phyloP scores from a whole-genome alignment of 371 early-diverging fungal species.

The Mucor indicus region DNA sequence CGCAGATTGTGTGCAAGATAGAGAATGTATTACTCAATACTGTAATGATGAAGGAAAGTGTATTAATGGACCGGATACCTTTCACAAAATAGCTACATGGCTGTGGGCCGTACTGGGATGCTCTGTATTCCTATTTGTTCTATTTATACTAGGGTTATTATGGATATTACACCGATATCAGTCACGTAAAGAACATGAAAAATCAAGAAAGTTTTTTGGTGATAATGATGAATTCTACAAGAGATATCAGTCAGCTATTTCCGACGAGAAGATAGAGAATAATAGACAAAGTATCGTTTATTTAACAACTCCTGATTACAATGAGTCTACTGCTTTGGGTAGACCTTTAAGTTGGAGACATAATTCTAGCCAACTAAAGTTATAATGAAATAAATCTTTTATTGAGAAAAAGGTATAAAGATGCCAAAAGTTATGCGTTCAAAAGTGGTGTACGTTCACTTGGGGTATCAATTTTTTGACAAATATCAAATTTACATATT shows the following conservation, averaged over 20 bases:
- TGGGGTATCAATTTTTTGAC: conserved; percentile 28
- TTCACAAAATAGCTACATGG: conserved; percentile 21
- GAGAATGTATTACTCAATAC: conserved; percentile 15
- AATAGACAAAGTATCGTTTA: conserved; percentile 32
- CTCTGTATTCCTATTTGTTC: conserved; percentile 18
- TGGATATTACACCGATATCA: conserved; percentile 32
- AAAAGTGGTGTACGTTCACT: conserved; percentile 44
- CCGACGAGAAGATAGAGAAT: not conserved
- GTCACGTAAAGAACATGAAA: conserved; percentile 24
- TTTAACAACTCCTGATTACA: conserved; percentile 35
- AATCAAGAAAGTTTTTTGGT: conserved; percentile 20
- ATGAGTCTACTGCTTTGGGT: conserved; percentile 28
- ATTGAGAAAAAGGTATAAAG: not conserved
- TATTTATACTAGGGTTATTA: conserved; percentile 13
- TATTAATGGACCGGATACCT: conserved; percentile 12
- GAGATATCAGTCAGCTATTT: not conserved
- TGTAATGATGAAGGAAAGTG: conserved; percentile 16
- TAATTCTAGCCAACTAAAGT: conserved; percentile 5
- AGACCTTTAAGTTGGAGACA: conserved; percentile 20
- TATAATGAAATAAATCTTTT: too few species aligned
- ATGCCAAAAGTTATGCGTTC: conserved; percentile 18
- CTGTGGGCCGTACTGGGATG: conserved; percentile 19
- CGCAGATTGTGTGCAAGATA: conserved; percentile 17
- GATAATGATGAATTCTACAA: conserved; percentile 20
- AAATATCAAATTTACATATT: conserved; percentile 47